These are phyloP conservation scores for Fonsecaea pugnacius DNA, from an alignment of 2,329 filamentous ascomycete genomes.

Conservation along the genomic window DNA sequence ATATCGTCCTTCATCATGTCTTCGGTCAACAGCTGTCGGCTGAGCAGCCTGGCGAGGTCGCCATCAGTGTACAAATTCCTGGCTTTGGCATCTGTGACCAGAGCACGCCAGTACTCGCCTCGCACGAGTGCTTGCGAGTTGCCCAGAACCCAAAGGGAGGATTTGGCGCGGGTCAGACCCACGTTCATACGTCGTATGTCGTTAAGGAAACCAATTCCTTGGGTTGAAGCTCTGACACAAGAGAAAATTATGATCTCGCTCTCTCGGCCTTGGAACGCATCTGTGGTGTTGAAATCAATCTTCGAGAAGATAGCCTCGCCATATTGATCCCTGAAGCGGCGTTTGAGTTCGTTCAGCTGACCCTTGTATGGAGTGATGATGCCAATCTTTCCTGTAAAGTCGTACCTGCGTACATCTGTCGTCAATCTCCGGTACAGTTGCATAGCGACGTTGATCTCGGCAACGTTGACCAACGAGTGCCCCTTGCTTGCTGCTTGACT, in stretches of 20 bases:
- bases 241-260: slow-evolving; percentile 99
- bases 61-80: slow-evolving; percentile 78
- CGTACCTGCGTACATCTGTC: slow-evolving; percentile 69
- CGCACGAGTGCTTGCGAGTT: slow-evolving; percentile 85
- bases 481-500: slow-evolving; percentile 81
- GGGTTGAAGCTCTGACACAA: slow-evolving; percentile 90
- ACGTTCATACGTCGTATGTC: slow-evolving; percentile 99
- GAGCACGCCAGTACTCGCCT: slow-evolving; percentile 85
- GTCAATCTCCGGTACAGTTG: slow-evolving; percentile 80
- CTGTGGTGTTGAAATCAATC: slow-evolving; percentile 98
- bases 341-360: slow-evolving; percentile 79
- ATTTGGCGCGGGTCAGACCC: slow-evolving; percentile 93
- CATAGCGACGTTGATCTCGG: slow-evolving; percentile 84
- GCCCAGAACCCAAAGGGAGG: slow-evolving; percentile 92
- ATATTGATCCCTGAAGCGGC: slow-evolving; percentile 72
- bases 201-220: slow-evolving; percentile 95
- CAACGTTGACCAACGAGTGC: slow-evolving; percentile 86
- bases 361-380: slow-evolving; percentile 99
- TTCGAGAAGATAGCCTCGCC: slow-evolving; percentile 74
- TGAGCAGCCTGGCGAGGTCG: slow-evolving; percentile 61
- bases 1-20: slow-evolving; percentile 49
- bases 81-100: slow-evolving; percentile 78
- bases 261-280: slow-evolving; percentile 95
- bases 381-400: slow-evolving; percentile 83
- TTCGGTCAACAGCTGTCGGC: slow-evolving; percentile 55